These are phyloP conservation scores for Solanum hybrid DNA, from an alignment of 305 asterid species.

Conservation along the genomic window DNA sequence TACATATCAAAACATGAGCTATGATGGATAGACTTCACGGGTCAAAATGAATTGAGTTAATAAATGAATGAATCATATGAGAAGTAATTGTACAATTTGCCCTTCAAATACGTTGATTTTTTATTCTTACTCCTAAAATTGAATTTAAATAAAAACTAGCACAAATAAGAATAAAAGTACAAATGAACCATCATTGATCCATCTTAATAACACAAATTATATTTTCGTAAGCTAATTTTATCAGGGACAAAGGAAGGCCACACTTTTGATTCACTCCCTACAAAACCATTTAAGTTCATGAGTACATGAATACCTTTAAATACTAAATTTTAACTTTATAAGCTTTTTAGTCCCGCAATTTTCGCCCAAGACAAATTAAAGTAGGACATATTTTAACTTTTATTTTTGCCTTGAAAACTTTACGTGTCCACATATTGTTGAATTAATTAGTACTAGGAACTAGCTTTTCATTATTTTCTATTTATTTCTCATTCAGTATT, in stretches of 20 bases:
- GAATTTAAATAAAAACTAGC: not conserved
- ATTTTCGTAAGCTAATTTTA: not conserved
- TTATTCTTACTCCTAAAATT: not conserved
- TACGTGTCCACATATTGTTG: not conserved
- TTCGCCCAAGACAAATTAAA: not conserved
- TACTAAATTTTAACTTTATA: not conserved
- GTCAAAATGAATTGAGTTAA: not conserved
- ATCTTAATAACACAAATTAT: no score
- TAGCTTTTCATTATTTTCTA: no score
- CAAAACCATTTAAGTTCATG: not conserved
- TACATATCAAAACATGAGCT: not conserved
- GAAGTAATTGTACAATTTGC: not conserved
- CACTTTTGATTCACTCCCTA: no score
- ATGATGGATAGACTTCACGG: rapidly evolving
- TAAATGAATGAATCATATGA: not conserved
- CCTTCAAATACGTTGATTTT: not conserved
- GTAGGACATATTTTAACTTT: not conserved
- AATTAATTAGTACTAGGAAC: not conserved
- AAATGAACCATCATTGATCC: not conserved
- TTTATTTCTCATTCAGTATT: no score
- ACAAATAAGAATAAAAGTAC: not conserved
- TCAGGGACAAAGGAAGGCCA: not conserved
- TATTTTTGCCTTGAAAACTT: not conserved
- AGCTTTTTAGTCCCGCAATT: not conserved
- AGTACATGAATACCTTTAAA: no score